Conservation (phyloP, 2,329 filamentous ascomycete genomes). For the Aspergillus japonicus region DNA sequence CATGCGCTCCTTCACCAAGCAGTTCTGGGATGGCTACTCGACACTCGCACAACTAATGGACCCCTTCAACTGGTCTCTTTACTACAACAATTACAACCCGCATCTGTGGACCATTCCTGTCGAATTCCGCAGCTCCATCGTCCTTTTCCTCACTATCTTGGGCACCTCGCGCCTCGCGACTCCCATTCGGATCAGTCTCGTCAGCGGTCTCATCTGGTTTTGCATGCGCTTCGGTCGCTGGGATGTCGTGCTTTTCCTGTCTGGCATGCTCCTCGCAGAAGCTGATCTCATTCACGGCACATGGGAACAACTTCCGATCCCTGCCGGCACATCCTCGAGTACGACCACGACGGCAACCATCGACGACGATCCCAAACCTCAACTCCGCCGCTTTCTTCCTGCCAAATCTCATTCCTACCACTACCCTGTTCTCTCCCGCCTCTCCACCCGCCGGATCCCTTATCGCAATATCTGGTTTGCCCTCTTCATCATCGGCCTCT, state of each 20-base stretch:
- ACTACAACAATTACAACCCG: slow-evolving; percentile 47
- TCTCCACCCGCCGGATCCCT: slow-evolving; percentile 30
- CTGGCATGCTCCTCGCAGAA: slow-evolving; percentile 46
- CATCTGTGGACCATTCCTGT: slow-evolving; percentile 50
- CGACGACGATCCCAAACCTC: slow-evolving; percentile 2
- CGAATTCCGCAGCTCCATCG: slow-evolving; percentile 47
- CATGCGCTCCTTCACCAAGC: slow-evolving; percentile 31
- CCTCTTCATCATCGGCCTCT: slow-evolving; percentile 42
- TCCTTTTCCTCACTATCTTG: slow-evolving; percentile 44
- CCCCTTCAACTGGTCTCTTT: slow-evolving; percentile 40
- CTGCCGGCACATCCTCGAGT: background rate
- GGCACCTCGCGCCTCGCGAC: slow-evolving; percentile 39
- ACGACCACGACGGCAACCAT: background rate
- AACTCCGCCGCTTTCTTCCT: slow-evolving; percentile 17
- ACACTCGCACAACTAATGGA: slow-evolving; percentile 38
- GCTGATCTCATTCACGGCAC: slow-evolving; percentile 41
- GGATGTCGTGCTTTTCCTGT: slow-evolving; percentile 45
- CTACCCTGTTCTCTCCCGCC: slow-evolving; percentile 11
- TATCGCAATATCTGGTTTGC: slow-evolving; percentile 36
- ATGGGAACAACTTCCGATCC: slow-evolving; percentile 28
- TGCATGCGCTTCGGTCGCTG: slow-evolving; percentile 45
- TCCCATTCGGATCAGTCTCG: slow-evolving; percentile 33
- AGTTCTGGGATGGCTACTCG: slow-evolving; percentile 38
- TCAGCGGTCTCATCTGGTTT: slow-evolving; percentile 37
- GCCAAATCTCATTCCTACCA: slow-evolving; percentile 1